A percentile compares a stretch with the other conserved stretches of the same genome.
These are phyloP conservation scores for Erodium chrysanthum DNA, from an alignment of 441 rosid species.

Conservation along the genomic window DNA sequence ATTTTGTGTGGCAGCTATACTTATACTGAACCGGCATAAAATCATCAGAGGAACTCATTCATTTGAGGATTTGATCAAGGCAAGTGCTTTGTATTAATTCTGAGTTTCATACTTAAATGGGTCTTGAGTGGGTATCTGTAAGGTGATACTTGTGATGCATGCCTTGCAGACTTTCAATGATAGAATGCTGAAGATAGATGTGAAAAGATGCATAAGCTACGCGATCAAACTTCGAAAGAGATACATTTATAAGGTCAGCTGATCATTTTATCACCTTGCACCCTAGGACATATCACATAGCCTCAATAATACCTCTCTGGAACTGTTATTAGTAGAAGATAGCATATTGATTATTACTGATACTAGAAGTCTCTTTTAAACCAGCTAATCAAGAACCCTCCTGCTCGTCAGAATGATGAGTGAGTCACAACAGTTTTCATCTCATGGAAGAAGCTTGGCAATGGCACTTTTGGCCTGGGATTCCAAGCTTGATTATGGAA, in stretches of 20 bases:
- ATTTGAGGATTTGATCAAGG: conserved; percentile 90
- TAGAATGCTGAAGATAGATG: conserved; percentile 60
- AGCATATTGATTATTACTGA: conserved; percentile 3
- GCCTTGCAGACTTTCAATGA: conserved; percentile 74
- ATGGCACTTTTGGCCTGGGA: conserved; percentile 16
- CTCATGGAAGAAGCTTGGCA: conserved; percentile 12
- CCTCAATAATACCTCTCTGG: neutral
- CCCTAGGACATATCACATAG: neutral
- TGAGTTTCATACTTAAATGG: conserved; percentile 7
- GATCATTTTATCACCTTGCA: neutral
- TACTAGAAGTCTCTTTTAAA: conserved; percentile 21
- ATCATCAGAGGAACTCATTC: conserved; percentile 71
- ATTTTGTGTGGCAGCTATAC: conserved; percentile 84
- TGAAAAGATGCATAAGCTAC: conserved; percentile 52
- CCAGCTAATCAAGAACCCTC: conserved; percentile 45
- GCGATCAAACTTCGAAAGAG: conserved; percentile 83
- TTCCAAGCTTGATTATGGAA: conserved; percentile 22
- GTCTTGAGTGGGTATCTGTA: neutral
- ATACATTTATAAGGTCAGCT: conserved; percentile 64
- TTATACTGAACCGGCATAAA: conserved; percentile 74
- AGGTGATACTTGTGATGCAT: conserved; percentile 8
- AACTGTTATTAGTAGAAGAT: neutral
- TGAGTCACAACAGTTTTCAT: conserved; percentile 22
- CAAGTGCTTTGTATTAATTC: conserved; percentile 22
- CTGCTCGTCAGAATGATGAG: conserved; percentile 34